Conservation (phyloP, 1,139 yeast species). For the Debaryomyces robertsiae region DNA sequence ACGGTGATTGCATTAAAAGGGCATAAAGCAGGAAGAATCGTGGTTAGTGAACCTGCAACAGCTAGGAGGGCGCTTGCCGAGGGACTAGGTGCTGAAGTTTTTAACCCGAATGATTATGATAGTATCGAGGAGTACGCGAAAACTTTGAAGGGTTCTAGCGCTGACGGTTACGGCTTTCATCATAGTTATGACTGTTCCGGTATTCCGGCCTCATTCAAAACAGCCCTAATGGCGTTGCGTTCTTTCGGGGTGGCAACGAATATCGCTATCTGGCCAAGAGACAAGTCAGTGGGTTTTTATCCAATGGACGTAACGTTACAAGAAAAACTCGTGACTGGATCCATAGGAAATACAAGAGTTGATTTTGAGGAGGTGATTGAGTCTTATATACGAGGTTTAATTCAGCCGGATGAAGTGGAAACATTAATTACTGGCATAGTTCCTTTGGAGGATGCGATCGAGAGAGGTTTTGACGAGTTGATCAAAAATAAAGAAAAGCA, state of each 20-base stretch:
- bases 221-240: conserved; percentile 53
- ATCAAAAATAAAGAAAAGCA: conserved; percentile 46
- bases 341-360: conserved; percentile 48
- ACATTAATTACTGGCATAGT: conserved; percentile 46
- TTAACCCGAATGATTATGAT: conserved; percentile 42
- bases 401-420: conserved; percentile 38
- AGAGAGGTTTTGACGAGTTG: conserved; percentile 46
- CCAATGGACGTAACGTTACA: conserved; percentile 49
- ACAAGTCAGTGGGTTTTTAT: conserved; percentile 38
- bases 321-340: conserved; percentile 49
- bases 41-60: conserved; percentile 62
- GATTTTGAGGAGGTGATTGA: conserved; percentile 52
- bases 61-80: conserved; percentile 56
- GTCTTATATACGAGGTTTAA: conserved; percentile 44
- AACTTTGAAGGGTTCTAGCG: conserved; percentile 40
- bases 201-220: conserved; percentile 52
- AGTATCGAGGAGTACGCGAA: conserved; percentile 34
- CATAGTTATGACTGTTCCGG: conserved; percentile 67
- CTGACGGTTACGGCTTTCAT: conserved; percentile 56
- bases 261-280: conserved; percentile 54
- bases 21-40: conserved; percentile 52
- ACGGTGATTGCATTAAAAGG: conserved; percentile 59
- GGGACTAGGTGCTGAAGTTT: conserved; percentile 50
- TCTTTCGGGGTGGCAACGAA: conserved; percentile 67
- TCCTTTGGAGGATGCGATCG: conserved; percentile 43